A percentile compares a stretch with the other conserved stretches of the same genome.
Conservation (phyloP, 140 eudicot species). For the Flaveria floridana region DNA sequence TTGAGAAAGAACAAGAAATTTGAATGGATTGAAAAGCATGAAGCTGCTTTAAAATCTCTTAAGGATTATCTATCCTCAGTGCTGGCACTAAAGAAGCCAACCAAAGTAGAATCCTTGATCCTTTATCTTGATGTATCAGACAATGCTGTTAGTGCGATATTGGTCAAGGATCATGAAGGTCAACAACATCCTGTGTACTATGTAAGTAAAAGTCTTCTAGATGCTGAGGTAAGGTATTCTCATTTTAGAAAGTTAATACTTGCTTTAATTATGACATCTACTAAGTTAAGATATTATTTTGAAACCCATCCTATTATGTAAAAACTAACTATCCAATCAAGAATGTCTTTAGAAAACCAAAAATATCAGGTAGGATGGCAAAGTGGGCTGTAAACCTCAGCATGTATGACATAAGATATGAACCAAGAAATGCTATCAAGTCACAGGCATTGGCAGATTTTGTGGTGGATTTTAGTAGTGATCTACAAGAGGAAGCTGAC, state of each 20-base stretch:
- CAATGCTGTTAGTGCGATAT: no score
- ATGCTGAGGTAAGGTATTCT: no score
- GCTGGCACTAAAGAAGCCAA: no score
- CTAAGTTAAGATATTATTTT: background rate
- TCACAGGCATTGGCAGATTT: background rate
- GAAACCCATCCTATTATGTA: background rate
- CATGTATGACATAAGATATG: background rate
- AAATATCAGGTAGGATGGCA: background rate
- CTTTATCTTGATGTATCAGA: no score
- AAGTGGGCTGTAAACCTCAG: background rate
- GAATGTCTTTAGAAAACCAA: background rate
- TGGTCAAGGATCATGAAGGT: no score
- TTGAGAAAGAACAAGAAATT: background rate
- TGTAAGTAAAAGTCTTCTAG: no score
- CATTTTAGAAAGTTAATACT: no score
- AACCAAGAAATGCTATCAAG: no score
- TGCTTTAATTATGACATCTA: background rate
- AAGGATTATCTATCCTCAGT: background rate
- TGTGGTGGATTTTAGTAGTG: background rate
- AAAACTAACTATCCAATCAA: background rate
- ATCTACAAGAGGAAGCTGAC: background rate
- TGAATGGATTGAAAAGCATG: background rate
- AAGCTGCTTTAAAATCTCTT: background rate
- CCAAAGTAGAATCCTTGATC: no score
- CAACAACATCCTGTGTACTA: no score